Base-by-base conservation (phyloP, 179 eudicot species). In the Spinacia oleracea region DNA sequence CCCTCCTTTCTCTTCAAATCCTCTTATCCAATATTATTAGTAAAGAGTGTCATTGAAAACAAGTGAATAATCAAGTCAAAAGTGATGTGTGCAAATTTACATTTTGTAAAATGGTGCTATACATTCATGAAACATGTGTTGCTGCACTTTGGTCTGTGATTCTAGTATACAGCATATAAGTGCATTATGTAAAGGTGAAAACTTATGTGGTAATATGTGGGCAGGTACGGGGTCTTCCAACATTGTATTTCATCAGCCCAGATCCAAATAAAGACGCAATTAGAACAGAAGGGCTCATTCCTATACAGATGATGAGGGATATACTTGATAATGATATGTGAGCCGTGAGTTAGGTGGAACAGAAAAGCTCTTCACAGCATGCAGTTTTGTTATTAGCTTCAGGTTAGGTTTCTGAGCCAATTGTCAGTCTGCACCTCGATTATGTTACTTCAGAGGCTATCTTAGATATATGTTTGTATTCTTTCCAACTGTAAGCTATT, bases 201-300 rank as follows among this genome's bases (percentile, higher is more conserved):
- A 1, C 27, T 27, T 6, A 32, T 21, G 14, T 40, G 31, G 43
- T 53, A 35, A 32, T 70, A 12, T 35, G 12, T 84, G 40, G 40
- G 66, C 90, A 96, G 99, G 98, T 96, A 53, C 89, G 98, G n/a
- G 99, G 98, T 75, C 84, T 96, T 73, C 99, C 99, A 23, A 96
- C 99, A 48, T 40, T 96, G 88, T 93, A 93, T 86, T 93, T 96
- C 79, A 86, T 96, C 59, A 92, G 98, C 85, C 98, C 99, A 7
- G 93, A 96, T 85, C 91, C 92, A 80, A 96, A 68, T 64, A 96
- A 96, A 84, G 94, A 93, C 51, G 99, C 98, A 5, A 94, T 96
- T 40, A 86, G 98, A 79, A 89, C 99, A 6, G 99, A 96, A 89
- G 99, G 99, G 64, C 96, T 96, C 74, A 87, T 96, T 64, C 99